phyloP scores from a whole-genome alignment of 805 yeast species.

The Citeromyces matritensis region DNA sequence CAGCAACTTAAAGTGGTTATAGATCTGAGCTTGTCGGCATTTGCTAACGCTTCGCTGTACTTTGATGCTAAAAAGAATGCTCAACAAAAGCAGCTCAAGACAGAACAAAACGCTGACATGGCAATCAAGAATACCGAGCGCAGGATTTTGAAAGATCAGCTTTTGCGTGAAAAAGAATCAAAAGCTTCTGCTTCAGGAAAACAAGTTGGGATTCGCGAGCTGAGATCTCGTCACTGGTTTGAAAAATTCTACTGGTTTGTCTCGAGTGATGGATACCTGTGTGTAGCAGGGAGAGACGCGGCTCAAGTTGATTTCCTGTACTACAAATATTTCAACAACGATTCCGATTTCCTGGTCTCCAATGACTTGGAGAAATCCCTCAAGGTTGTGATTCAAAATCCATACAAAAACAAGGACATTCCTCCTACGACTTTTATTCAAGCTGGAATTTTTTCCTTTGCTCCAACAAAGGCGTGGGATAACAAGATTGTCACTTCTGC shows the following conservation, averaged over 20 bases:
- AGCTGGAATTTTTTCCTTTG: slow-evolving; percentile 76
- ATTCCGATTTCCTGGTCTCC: slow-evolving; percentile 56
- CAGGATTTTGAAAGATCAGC: slow-evolving; percentile 59
- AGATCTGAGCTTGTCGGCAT: slow-evolving; percentile 60
- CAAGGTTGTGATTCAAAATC: slow-evolving; percentile 72
- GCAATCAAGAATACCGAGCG: slow-evolving; percentile 78
- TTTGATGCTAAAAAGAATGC: slow-evolving; percentile 69
- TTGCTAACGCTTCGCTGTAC: slow-evolving; percentile 76
- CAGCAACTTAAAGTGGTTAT: slow-evolving; percentile 39
- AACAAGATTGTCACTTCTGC: slow-evolving; percentile 69
- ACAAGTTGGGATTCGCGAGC: slow-evolving; percentile 32
- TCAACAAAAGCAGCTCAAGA: slow-evolving; percentile 63
- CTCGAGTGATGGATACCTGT: slow-evolving; percentile 78
- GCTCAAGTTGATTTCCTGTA: slow-evolving; percentile 70
- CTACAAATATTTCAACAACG: slow-evolving; percentile 54
- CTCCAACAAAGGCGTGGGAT: slow-evolving; percentile 84
- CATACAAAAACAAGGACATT: slow-evolving; percentile 48
- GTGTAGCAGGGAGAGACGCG: slow-evolving; percentile 76
- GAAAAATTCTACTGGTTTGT: slow-evolving; percentile 93
- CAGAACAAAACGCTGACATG: slow-evolving; percentile 57
- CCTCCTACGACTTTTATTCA: slow-evolving; percentile 84
- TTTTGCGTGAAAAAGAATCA: slow-evolving; percentile 41
- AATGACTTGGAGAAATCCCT: slow-evolving; percentile 65
- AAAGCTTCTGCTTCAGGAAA: too few species aligned
- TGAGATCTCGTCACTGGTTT: slow-evolving; percentile 75